These are phyloP conservation scores for Colletotrichum eleusines DNA, from an alignment of 2,329 filamentous ascomycete genomes.

Conservation along the genomic window DNA sequence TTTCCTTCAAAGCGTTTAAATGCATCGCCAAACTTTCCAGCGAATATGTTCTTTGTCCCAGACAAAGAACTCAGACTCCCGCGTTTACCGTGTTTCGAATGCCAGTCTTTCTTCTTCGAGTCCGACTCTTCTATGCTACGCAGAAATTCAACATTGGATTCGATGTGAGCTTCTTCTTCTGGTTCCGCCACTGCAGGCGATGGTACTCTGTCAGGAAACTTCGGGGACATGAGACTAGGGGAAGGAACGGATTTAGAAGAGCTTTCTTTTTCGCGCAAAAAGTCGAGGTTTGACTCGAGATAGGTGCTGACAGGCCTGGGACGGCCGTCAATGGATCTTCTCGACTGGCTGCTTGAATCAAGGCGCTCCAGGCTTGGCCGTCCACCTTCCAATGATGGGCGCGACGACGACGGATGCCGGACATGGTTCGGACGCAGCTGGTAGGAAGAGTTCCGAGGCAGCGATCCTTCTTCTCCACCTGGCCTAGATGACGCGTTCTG, in stretches of 20 bases:
- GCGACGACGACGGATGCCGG: slow-evolving; percentile 62
- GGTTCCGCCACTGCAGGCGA: slow-evolving; percentile 58
- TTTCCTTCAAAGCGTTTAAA: slow-evolving; percentile 89
- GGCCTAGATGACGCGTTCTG: slow-evolving; percentile 15
- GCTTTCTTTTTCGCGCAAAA: slow-evolving; percentile 81
- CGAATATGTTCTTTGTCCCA: slow-evolving; percentile 84
- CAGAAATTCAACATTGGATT: slow-evolving; percentile 86
- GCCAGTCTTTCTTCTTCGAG: slow-evolving; percentile 65
- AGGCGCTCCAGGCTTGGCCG: slow-evolving; percentile 74
- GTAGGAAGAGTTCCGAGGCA: slow-evolving; percentile 45
- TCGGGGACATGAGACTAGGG: slow-evolving; percentile 52
- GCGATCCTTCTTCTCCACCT: slow-evolving; percentile 43
- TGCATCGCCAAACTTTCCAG: slow-evolving; percentile 90
- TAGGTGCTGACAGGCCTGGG: slow-evolving; percentile 85
- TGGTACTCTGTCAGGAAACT: slow-evolving; percentile 52
- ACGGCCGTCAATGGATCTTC: slow-evolving; percentile 64
- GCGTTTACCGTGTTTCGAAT: slow-evolving; percentile 75
- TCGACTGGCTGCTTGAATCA: slow-evolving; percentile 64
- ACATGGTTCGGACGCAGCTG: slow-evolving; percentile 46
- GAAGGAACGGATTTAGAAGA: slow-evolving; percentile 57
- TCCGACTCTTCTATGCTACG: slow-evolving; percentile 78
- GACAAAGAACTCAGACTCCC: slow-evolving; percentile 79
- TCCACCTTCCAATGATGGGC: slow-evolving; percentile 78
- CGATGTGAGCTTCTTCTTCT: slow-evolving; percentile 73
- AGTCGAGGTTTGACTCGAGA: slow-evolving; percentile 85